phyloP scores from a whole-genome alignment of 1,284 basidiomycete genomes.

The Leccinum ambiguum region DNA sequence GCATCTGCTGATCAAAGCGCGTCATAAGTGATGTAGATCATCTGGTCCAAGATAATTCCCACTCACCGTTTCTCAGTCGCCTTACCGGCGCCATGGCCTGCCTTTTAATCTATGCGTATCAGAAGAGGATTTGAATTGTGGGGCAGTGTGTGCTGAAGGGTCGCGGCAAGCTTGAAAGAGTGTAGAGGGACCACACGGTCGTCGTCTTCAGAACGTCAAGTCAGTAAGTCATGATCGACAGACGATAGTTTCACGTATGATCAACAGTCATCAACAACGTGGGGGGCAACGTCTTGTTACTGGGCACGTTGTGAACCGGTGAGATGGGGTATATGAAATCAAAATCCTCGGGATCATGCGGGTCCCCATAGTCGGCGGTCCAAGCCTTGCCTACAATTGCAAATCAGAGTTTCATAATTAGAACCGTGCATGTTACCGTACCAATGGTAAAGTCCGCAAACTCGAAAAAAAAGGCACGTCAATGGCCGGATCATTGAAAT shows the following conservation, averaged over 20 bases:
- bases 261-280: constrained; percentile 74
- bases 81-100: constrained; percentile 81
- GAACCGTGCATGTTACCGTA: constrained; percentile 23
- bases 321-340: constrained; percentile 82
- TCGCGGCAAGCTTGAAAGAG: constrained; percentile 78
- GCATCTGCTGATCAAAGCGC: constrained; percentile 41
- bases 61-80: constrained; percentile 68
- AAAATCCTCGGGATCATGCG: constrained; percentile 72
- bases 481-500: not conserved
- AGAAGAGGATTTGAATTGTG: constrained; percentile 70
- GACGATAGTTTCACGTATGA: constrained; percentile 47
- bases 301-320: constrained; percentile 73
- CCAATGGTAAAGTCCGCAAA: constrained; percentile 80
- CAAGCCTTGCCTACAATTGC: constrained; percentile 63
- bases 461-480: constrained; percentile 34
- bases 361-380: constrained; percentile 83
- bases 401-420: constrained; percentile 10
- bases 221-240: constrained; percentile 7
- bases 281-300: constrained; percentile 62
- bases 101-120: constrained; percentile 75
- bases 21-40: constrained; percentile 7
- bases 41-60: not conserved
- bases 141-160: constrained; percentile 63
- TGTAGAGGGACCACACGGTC: constrained; percentile 83
- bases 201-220: constrained; percentile 53